A percentile compares a stretch with the other conserved stretches of the same genome.
phyloP scores from a whole-genome alignment of 2,329 filamentous ascomycete genomes.

The Talaromyces verruculosus region DNA sequence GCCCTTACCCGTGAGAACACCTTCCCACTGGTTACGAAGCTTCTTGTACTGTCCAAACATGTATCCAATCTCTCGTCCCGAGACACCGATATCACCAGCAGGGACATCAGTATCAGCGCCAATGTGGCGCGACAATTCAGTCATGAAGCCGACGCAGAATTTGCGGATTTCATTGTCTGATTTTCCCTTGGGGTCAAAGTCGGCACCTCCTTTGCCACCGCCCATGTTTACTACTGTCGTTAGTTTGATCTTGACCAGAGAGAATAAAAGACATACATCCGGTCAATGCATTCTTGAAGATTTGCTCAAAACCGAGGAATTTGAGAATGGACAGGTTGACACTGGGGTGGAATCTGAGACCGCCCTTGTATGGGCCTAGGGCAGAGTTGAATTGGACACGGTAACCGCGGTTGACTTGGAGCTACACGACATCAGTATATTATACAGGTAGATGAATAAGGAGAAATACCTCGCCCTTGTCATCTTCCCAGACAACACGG shows the following conservation, averaged over 20 bases:
- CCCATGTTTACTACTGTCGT: conserved; percentile 74
- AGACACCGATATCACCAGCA: conserved; percentile 94
- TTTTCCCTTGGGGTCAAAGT: conserved; percentile 99
- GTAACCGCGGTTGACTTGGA: conserved; percentile 92
- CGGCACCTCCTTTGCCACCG: conserved; percentile 94
- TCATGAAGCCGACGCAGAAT: conserved; percentile 97
- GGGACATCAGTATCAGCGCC: conserved; percentile 94
- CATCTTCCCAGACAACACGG: conserved; percentile 95
- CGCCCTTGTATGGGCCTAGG: conserved; percentile 96
- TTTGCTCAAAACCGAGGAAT: conserved; percentile 98
- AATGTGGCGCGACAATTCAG: conserved; percentile 92
- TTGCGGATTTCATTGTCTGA: conserved; percentile 94
- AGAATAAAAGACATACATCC: conserved; percentile 63
- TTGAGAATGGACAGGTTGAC: conserved; percentile 72
- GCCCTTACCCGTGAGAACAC: conserved; percentile 94
- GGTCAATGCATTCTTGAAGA: conserved; percentile 99
- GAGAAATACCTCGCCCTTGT: conserved; percentile 62
- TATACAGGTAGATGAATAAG: neutral
- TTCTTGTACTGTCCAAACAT: conserved; percentile 93
- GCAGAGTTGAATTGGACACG: conserved; percentile 98
- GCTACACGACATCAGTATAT: conserved; percentile 38
- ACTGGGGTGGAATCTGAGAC: conserved; percentile 88
- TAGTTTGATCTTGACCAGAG: neutral
- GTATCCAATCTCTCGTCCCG: conserved; percentile 87
- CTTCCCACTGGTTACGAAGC: conserved; percentile 87